Evolutionary conservation across 805 yeast genomes (phyloP).

Genomic region (Brettanomyces bruxellensis): DNA sequence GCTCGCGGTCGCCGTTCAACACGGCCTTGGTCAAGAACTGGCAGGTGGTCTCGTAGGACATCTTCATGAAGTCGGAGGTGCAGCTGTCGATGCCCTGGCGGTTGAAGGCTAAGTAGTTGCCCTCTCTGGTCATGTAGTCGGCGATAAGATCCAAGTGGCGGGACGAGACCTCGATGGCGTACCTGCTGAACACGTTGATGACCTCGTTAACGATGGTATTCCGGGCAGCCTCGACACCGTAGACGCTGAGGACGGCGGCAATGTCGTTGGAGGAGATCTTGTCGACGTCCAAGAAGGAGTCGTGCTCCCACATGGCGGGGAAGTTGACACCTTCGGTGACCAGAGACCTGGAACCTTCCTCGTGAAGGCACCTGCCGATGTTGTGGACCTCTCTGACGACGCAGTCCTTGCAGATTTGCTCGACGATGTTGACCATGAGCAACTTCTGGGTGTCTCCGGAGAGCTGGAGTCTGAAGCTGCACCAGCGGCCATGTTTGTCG

Average conservation of each 20-base stretch:
- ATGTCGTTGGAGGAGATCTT: constrained; percentile 88
- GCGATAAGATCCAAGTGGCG: constrained; percentile 96
- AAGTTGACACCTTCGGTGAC: constrained; percentile 98
- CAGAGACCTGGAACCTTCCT: constrained; percentile 62
- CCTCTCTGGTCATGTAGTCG: constrained; percentile 99
- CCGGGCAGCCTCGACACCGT: constrained; percentile 99
- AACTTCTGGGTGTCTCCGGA: constrained; percentile 84
- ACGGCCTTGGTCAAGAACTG: constrained; percentile 96
- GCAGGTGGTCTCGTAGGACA: constrained; percentile 98
- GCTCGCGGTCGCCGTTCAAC: constrained; percentile 82
- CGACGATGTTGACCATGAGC: constrained; percentile 94
- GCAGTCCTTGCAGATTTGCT: constrained; percentile 78
- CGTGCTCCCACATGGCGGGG: constrained; percentile 97
- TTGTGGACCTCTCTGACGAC: constrained; percentile 88
- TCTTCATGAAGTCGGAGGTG: constrained; percentile 94
- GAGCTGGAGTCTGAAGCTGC: constrained; percentile 78
- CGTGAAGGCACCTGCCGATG: constrained; percentile 88
- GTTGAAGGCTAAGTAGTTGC: constrained; percentile 90
- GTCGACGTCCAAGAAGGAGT: constrained; percentile 84
- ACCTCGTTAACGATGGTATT: constrained; percentile 95
- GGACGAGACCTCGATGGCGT: constrained; percentile 85
- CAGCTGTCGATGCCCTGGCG: constrained; percentile 97
- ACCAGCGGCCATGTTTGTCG: constrained; percentile 83
- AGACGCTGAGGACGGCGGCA: constrained; percentile 78
- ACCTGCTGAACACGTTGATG: constrained; percentile 89